Evolutionary conservation across 257 asterid genomes (phyloP), one percentile per base, ranked within the genome.

Genomic region (Fraxinus excelsior): DNA sequence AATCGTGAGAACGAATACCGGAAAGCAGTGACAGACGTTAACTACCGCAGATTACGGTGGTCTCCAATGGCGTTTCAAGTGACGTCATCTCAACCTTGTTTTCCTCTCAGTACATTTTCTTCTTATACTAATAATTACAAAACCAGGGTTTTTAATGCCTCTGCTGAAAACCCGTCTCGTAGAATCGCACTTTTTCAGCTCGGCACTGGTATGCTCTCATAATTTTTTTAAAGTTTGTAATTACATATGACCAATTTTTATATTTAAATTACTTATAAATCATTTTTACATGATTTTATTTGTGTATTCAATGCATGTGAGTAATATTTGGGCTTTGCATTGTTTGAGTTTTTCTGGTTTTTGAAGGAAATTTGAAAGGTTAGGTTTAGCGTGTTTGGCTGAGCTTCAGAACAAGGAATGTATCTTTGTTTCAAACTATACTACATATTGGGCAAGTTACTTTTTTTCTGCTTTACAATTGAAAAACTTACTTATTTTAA

Each of bases 141-240:
- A 68, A n/a, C 18, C 73, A 8, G 21, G 1, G 29, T 40, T 12
- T 28, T 73, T 38, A 72, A 56, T 72, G 81, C 86, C 71, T 82
- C 67, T 73, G 74, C 90, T 58, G 68, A 81, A 29, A 84, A 69
- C 74, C 40, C 82, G 70, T 87, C 90, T 65, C 87, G 90, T 7
- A 74, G 91, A 51, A 58, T 85, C 29, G 87, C 90, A 14, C 84
- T 88, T 40, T 73, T 86, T 80, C 92, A 83, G 14, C 86, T 87
- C 51, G 74, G 53, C 85, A 84, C 87, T 23, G 83, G 82, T 85
- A 79, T 66, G 75, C 37, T 2, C 40, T 67, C 56, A 11, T 40
- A 40, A 29, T n/a, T 40, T 25, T 29, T 18, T 29, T 34, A 7
- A 19, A 37, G 16, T 56, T 64, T 78, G 13, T 35, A 53, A 58